These are phyloP conservation scores for Stephanodiscus triporus DNA, from an alignment of 108 stramenopile species.

Conservation along the genomic window DNA sequence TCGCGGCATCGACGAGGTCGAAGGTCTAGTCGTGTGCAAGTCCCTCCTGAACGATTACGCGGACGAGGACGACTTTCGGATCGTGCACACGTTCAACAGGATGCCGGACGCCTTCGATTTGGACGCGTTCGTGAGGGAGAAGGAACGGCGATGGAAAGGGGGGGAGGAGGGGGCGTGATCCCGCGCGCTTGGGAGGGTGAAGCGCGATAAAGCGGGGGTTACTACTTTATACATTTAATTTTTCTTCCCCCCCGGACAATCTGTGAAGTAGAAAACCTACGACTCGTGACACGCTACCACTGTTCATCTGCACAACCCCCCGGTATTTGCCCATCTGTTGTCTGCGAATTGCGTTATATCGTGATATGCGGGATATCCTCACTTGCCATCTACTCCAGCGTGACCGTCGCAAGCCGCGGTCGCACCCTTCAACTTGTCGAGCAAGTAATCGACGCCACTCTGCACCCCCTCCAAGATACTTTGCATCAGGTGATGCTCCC, in stretches of 20 bases:
- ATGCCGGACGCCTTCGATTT: constrained; percentile 75
- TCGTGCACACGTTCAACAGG: constrained; percentile 76
- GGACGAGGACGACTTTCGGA: constrained; percentile 57
- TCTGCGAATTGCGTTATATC: too few species aligned
- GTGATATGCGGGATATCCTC: too few species aligned
- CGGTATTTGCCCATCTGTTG: too few species aligned
- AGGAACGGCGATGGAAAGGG: constrained; percentile 73
- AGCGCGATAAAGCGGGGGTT: neutral
- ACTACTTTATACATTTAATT: too few species aligned
- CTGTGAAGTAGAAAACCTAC: too few species aligned
- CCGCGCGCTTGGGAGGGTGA: neutral
- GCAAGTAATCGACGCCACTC: constrained; percentile 31
- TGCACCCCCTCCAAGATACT: constrained; percentile 33
- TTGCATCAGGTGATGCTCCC: constrained; percentile 38
- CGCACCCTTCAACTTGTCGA: constrained; percentile 32
- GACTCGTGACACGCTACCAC: too few species aligned
- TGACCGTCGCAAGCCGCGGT: constrained; percentile 1
- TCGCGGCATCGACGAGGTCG: constrained; percentile 70
- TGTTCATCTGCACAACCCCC: too few species aligned
- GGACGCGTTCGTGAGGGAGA: constrained; percentile 67
- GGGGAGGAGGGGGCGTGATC: too few species aligned
- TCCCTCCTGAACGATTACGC: constrained; percentile 62
- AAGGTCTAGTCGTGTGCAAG: constrained; percentile 65
- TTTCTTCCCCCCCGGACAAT: too few species aligned
- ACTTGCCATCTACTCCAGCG: too few species aligned